Percentiles rank a stretch among this genome's conserved stretches.
Evolutionary conservation across 1,139 yeast species (phyloP).

Genomic region (Suhomyces kunorum): DNA sequence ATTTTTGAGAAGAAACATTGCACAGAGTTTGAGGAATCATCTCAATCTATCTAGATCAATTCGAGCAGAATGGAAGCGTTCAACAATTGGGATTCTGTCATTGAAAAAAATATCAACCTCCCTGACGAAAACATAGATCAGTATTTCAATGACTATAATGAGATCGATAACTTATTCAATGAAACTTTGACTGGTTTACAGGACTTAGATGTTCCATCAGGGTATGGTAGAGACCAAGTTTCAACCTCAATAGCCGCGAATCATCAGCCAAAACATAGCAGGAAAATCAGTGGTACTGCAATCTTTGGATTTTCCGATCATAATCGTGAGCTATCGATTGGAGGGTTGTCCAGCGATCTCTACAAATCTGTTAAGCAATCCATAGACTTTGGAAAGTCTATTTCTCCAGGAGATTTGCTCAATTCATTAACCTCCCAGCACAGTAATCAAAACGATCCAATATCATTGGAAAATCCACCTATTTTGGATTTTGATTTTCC

Average conservation of each 20-base stretch:
- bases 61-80: slow-evolving; percentile 32
- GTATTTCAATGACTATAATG: slow-evolving; percentile 37
- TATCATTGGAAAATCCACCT: slow-evolving; percentile 14
- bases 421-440: slow-evolving; percentile 18
- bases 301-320: slow-evolving; percentile 63
- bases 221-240: slow-evolving; percentile 14
- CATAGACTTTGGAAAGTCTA: slow-evolving; percentile 29
- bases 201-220: slow-evolving; percentile 54
- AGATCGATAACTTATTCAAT: slow-evolving; percentile 44
- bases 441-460: slow-evolving; percentile 9
- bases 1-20: too few species aligned
- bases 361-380: slow-evolving; percentile 22
- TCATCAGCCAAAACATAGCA: slow-evolving; percentile 29
- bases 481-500: slow-evolving; percentile 22
- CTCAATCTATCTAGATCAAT: too few species aligned
- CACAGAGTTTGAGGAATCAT: too few species aligned
- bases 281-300: slow-evolving; percentile 60
- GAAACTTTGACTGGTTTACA: slow-evolving; percentile 48
- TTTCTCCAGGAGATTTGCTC: slow-evolving; percentile 41
- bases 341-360: slow-evolving; percentile 35
- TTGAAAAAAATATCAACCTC: slow-evolving; percentile 31
- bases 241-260: slow-evolving; percentile 1
- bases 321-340: slow-evolving; percentile 50
- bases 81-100: slow-evolving; percentile 32
- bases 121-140: slow-evolving; percentile 48